phyloP scores from a whole-genome alignment of 305 asterid species.

The Coffea humblotiana region DNA sequence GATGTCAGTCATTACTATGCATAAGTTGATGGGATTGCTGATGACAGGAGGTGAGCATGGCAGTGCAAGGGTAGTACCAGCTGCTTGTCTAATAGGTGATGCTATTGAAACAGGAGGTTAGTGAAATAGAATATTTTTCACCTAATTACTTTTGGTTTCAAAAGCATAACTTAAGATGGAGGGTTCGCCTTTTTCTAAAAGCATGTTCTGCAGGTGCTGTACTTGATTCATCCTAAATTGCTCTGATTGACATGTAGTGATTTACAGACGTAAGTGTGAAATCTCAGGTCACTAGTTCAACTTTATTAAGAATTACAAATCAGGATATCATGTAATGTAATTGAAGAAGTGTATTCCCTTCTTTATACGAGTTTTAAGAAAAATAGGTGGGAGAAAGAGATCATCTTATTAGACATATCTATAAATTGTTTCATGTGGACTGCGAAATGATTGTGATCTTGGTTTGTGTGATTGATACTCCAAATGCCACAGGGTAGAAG shows the following conservation, averaged over 20 bases:
- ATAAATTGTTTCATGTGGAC: no score
- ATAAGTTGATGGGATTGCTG: slow-evolving; percentile 84
- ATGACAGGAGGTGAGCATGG: slow-evolving; percentile 83
- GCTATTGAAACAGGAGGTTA: slow-evolving; percentile 96
- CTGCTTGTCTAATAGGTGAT: slow-evolving; percentile 75
- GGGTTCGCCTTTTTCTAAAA: not conserved
- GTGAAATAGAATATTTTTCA: slow-evolving; percentile 14
- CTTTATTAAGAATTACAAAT: no score
- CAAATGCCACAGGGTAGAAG: no score
- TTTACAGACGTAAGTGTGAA: not conserved
- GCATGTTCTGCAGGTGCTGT: not conserved
- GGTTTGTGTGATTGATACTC: no score
- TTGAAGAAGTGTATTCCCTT: no score
- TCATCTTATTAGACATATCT: no score
- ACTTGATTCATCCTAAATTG: not conserved
- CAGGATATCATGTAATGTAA: no score
- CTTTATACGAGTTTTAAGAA: no score
- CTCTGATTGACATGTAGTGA: not conserved
- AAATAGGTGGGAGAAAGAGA: no score
- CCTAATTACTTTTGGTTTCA: slow-evolving; percentile 12
- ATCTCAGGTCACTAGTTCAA: no score
- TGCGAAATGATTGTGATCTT: no score
- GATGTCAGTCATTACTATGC: slow-evolving; percentile 99
- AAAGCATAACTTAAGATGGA: not conserved
- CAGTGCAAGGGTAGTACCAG: slow-evolving; percentile 76